Base-by-base conservation (phyloP, 2,329 filamentous ascomycete genomes). In the Daldinia sp. region DNA sequence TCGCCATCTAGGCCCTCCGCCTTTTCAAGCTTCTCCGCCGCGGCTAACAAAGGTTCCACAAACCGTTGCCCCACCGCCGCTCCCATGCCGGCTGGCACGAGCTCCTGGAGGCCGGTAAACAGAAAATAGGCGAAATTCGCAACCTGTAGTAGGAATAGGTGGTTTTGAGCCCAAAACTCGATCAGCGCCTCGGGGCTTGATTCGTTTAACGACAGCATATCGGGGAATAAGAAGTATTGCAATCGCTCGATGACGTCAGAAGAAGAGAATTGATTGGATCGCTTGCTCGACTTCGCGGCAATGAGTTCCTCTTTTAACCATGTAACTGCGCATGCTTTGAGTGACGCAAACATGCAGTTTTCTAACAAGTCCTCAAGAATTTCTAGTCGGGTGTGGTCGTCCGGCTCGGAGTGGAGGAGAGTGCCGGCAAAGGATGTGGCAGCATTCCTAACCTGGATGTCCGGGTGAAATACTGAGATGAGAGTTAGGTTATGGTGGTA, bases 251-350 rank as follows among this genome's bases (percentile, higher is more conserved):
- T 79, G 48, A 87, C 87, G 15, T 88, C 86, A 0, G 85, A 79
- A 4, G 81, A 83, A 10, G 83, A 78, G 75, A 91, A 91, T 4
- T 76, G 68, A 62, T 78, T 79, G 5, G 78, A 71, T 33, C 74
- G 68, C 41, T 75, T 74, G 1, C 70, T 72, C 30, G 77, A 63
- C 56, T 62, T 78, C 2, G 86, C 84, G 4, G 82, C 77, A 7
- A 89, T 82, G 15, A 90, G 80, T 75, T 91, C 89, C 72, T 90
- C 89, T 60, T 88, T 85, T 37, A 90, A 78, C 89, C 89, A 91
- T 3, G 84, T 83, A 4, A 91, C 83, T 0, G 88, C 89, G 46
- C 87, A 88, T 7, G 87, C 89, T 75, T 90, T 89, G 41, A 91
- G 81, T 0, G 85, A 83, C 1, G 88, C 83, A 72, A 89, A 90